phyloP scores from a whole-genome alignment of 306 rosid genomes.

The Leucaena leucocephala region DNA sequence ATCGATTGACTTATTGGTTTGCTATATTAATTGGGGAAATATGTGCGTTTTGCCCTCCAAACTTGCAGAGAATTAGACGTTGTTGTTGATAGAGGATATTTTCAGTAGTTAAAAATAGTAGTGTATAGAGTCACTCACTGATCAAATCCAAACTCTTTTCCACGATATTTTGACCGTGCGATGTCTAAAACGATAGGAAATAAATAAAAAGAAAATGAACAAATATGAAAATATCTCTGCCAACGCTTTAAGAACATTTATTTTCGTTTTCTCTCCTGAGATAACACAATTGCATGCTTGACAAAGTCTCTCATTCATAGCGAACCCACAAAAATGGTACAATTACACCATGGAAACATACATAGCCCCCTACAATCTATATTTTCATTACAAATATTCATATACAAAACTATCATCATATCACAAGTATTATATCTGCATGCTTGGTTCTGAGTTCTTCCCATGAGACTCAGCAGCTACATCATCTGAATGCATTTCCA shows the following conservation, averaged over 20 bases:
- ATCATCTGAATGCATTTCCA: slow-evolving; percentile 65
- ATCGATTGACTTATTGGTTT: too few species aligned
- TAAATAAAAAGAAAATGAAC: neutral
- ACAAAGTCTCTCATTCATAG: too few species aligned
- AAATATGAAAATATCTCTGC: neutral
- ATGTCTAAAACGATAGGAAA: neutral
- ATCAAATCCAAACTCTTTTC: neutral
- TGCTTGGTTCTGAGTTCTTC: slow-evolving; percentile 44
- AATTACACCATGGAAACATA: neutral
- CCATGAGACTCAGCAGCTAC: slow-evolving; percentile 33
- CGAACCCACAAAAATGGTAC: neutral
- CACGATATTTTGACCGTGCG: neutral
- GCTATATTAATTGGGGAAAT: too few species aligned
- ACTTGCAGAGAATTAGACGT: too few species aligned
- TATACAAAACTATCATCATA: slow-evolving; percentile 37
- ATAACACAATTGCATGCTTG: neutral
- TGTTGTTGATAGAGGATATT: too few species aligned
- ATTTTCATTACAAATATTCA: slow-evolving; percentile 14
- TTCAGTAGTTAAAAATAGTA: too few species aligned
- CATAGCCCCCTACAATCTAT: neutral
- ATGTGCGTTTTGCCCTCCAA: too few species aligned
- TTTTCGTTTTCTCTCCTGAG: neutral
- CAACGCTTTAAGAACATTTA: neutral
- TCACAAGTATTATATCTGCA: slow-evolving; percentile 35
- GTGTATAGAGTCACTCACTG: too few species aligned